Evolutionary conservation across 306 rosid species (phyloP), one percentile per base, ranked within the genome.

Genomic region (Prunus dulcis): DNA sequence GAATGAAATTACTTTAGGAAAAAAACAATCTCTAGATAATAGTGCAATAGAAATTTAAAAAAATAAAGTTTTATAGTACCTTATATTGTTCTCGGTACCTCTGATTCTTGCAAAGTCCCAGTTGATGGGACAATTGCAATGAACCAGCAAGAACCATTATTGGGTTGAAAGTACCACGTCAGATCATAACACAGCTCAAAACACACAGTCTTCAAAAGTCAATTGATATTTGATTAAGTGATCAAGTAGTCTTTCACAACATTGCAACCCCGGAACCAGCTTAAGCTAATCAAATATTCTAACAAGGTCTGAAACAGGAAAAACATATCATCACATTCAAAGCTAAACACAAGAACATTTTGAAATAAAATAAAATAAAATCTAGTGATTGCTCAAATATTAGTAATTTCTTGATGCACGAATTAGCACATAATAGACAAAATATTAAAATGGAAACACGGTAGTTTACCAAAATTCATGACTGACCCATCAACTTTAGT

Each of bases 101-200:
- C 68, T 62, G 91, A 85, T 86, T 83, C 82, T 84, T 82, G 89
- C 95, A 85, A 82, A 84, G 89, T 83, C 92, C 97, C 87, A 85
- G 79, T 32, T 83, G 91, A 79, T 69, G 81, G 85, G 98, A 80
- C 81, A 92, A 76, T 78, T 92, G 96, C 97, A 92, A 79, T 28
- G 95, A 95, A 87, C 92, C 90, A 65, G 89, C 83, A 77, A 88
- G 87, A 84, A 89, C 93, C 98, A 95, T 95, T 75, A 12, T 77
- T 74, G 73, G 52, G 67, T 80, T 43, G 69, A 76, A 82, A 70
- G 38, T 45, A 74, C 66, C 65, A 30, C 53, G 80, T 78, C 76
- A 81, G 78, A 81, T 38, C 71, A 52, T 52, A 74, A 23, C 18
- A 57, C 20, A 55, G 27, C 53, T 67, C 62, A 75, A 65, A 27